Conservation (phyloP, 2,329 filamentous ascomycete genomes). For the Capronia americana region DNA sequence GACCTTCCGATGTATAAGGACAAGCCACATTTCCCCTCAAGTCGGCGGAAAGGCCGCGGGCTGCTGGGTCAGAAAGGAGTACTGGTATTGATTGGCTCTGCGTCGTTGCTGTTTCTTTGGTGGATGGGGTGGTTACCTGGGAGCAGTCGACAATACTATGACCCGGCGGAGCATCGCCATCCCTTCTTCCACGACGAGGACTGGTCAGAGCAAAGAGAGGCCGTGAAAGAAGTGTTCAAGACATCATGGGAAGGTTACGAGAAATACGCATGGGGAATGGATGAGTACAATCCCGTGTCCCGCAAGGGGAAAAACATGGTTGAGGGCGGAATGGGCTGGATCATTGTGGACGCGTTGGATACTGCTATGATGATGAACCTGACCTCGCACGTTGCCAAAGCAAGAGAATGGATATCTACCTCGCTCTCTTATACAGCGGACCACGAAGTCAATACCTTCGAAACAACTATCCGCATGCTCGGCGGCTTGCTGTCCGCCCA, state of each 20-base stretch:
- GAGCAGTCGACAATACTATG: constrained; percentile 21
- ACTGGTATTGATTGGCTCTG: constrained; percentile 59
- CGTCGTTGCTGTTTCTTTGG: constrained; percentile 68
- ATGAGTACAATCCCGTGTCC: constrained; percentile 84
- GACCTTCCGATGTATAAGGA: constrained; percentile 97
- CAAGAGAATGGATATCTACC: constrained; percentile 85
- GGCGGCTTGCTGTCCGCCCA: constrained; percentile 91
- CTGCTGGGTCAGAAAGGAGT: constrained; percentile 70
- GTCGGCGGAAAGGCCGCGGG: constrained; percentile 63
- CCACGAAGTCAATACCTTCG: constrained; percentile 96
- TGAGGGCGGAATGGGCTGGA: constrained; percentile 90
- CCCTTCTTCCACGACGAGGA: constrained; percentile 51
- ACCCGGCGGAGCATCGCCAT: constrained; percentile 29
- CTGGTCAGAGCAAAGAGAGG: constrained; percentile 79
- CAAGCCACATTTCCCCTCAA: constrained; percentile 76
- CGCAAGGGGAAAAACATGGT: constrained; percentile 86
- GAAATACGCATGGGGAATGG: constrained; percentile 92
- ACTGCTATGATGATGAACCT: constrained; percentile 99
- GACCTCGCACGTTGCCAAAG: constrained; percentile 81
- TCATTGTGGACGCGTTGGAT: constrained; percentile 94
- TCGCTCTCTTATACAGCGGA: constrained; percentile 79
- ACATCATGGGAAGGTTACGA: constrained; percentile 93
- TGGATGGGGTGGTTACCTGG: constrained; percentile 67
- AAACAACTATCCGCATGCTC: constrained; percentile 97
- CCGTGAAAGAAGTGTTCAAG: constrained; percentile 86